Base-by-base conservation (phyloP, 2,329 filamentous ascomycete species). In the Beauveria rudraprayagi region DNA sequence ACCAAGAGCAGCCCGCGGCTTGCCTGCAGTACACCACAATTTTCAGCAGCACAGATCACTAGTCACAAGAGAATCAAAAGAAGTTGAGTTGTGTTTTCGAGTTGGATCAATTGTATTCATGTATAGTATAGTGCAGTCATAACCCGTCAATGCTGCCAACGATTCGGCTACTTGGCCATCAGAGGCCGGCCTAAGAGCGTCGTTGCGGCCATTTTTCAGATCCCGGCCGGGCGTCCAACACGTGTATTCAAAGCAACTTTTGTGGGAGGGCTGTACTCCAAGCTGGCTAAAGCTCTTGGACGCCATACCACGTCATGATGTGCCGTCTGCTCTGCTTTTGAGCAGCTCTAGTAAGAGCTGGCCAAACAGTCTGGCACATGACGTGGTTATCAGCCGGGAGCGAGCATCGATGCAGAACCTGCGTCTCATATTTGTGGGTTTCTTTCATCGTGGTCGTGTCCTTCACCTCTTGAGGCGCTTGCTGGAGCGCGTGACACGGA, bases 381-480 rank as follows among this genome's bases (percentile, higher is more conserved):
- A 28, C 28, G 41, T 60, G 41, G 57, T 50, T 34, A 28, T 34
- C 57, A 60, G 50, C 50, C 60, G 44, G 60, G n/a, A 56, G 46
- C 60, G 60, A 43, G 28, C 34, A 50, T 51, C 14, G n/a, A 37
- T 56, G 52, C 37, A 44, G n/a, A 3, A 53, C 17, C 34, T 8
- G 41, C 47, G 47, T 41, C 40, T 30, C 16, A 37, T 30, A 19
- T 16, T 6, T 50, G 19, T 37, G 43, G 28, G 41, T 47, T 47
- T 60, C 26, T 62, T 50, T 60, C 22, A 37, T 59, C 9, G 41
- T 28, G 8, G 8, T n/a, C 28, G 4, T 26, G 34, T 53, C 6
- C 40, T 51, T 64, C 63, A 64, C 30, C 48, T 56, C 61, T 63
- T 64, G 26, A 52, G 37, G 17, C 63, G 63, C 56, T 64, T 64